These are phyloP conservation scores for Fusarium tuaranense DNA, from an alignment of 2,329 filamentous ascomycete species.

Conservation along the genomic window DNA sequence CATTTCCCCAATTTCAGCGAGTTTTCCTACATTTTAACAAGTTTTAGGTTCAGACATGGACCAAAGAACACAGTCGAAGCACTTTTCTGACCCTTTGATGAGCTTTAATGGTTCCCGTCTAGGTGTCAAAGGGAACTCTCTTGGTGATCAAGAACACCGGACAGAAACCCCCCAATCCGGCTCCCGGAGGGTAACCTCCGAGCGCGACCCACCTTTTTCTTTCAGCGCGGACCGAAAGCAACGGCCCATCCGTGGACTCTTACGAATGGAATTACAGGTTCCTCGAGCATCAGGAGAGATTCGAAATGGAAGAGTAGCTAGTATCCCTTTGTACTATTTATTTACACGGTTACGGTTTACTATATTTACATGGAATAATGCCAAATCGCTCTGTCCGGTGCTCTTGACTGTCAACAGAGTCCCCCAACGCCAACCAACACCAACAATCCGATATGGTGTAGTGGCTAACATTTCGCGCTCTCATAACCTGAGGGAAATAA, in stretches of 20 bases:
- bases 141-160: too few relatives aligned
- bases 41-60: not conserved
- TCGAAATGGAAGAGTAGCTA: not conserved
- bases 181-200: too few relatives aligned
- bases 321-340: not conserved
- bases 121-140: too few relatives aligned
- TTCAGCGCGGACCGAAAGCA: slow-evolving; percentile 2
- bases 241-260: not conserved
- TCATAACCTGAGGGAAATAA: slow-evolving; percentile 40
- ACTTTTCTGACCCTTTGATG: not conserved
- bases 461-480: slow-evolving; percentile 46
- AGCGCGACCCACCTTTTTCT: not conserved
- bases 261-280: not conserved
- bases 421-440: not conserved
- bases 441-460: slow-evolving; percentile 31
- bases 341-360: not conserved
- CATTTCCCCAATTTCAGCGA: not conserved
- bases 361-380: slow-evolving; percentile 1
- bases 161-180: too few relatives aligned
- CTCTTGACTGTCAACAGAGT: not conserved
- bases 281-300: not conserved
- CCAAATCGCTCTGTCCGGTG: not conserved
- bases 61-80: not conserved
- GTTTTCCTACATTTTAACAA: too few relatives aligned
- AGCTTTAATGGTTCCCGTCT: too few relatives aligned